Conservation (phyloP, 2,329 filamentous ascomycete species). For the Neoascochyta sp. region DNA sequence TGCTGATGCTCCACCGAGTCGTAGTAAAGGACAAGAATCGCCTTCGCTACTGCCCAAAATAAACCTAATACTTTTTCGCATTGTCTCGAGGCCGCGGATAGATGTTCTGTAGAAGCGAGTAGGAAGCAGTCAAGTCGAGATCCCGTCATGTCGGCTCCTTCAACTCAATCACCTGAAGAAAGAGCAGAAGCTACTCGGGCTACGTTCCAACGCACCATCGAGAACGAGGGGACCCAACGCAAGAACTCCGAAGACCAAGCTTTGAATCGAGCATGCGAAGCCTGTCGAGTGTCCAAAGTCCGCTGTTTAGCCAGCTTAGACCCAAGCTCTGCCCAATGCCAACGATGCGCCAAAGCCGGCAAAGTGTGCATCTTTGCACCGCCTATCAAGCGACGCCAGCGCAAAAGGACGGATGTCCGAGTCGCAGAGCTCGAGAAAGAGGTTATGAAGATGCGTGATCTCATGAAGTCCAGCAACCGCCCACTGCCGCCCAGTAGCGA, state of each 20-base stretch:
- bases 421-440: constrained; percentile 38
- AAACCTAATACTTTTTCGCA: too few relatives aligned
- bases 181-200: too few relatives aligned
- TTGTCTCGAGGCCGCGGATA: too few relatives aligned
- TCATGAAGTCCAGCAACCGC: constrained; percentile 23
- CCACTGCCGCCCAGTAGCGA: constrained; percentile 26
- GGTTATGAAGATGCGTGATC: constrained; percentile 34
- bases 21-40: too few relatives aligned
- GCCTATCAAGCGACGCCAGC: constrained; percentile 35
- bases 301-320: constrained; percentile 30
- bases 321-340: constrained; percentile 27
- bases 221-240: constrained; percentile 12
- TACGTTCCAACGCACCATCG: too few relatives aligned
- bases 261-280: constrained; percentile 36
- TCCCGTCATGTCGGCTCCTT: too few relatives aligned
- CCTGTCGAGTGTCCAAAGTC: constrained; percentile 36
- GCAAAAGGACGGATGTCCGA: constrained; percentile 37
- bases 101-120: too few relatives aligned
- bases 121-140: too few relatives aligned
- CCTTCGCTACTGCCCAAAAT: too few relatives aligned
- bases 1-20: too few relatives aligned
- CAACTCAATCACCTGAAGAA: too few relatives aligned
- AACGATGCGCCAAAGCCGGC: constrained; percentile 35
- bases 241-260: constrained; percentile 27
- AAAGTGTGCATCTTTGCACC: constrained; percentile 34